Evolutionary conservation across 1,139 yeast genomes (phyloP).

Genomic region (Pichia sp.): DNA sequence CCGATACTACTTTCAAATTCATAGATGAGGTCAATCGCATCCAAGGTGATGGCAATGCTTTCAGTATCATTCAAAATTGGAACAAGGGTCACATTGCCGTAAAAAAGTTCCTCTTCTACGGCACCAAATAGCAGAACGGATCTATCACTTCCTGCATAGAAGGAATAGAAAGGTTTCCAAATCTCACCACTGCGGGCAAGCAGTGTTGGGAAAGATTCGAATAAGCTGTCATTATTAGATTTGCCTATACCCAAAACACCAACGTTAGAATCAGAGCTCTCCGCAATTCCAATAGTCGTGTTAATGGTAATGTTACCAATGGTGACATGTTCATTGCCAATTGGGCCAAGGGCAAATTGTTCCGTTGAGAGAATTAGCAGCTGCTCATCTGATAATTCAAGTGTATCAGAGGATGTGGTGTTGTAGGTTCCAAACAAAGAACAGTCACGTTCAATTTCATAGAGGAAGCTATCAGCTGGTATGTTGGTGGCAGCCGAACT

Average conservation of each 20-base stretch:
- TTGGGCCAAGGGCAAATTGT: constrained; percentile 31
- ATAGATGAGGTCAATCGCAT: constrained; percentile 3
- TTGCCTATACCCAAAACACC: constrained; percentile 59
- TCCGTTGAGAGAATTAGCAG: constrained; percentile 44
- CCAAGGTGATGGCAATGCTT: constrained; percentile 10
- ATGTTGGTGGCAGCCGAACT: constrained; percentile 3
- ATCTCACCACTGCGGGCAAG: constrained; percentile 41
- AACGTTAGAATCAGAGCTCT: constrained; percentile 38
- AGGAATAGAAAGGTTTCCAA: constrained; percentile 42
- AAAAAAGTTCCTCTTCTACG: constrained; percentile 40
- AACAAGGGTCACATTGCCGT: constrained; percentile 37
- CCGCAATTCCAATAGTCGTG: constrained; percentile 52
- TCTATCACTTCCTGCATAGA: constrained; percentile 28
- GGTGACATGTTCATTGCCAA: constrained; percentile 35
- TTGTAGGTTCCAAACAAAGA: constrained; percentile 42
- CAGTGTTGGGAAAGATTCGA: constrained; percentile 30
- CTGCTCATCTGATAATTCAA: constrained; percentile 29
- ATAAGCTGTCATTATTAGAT: constrained; percentile 24
- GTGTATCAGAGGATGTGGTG: constrained; percentile 38
- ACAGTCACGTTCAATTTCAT: constrained; percentile 23
- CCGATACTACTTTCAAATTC: not conserved
- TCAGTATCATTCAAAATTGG: constrained; percentile 32
- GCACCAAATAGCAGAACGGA: constrained; percentile 50
- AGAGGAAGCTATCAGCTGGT: not conserved
- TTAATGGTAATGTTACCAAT: constrained; percentile 35